Base-by-base conservation (phyloP, 1,139 yeast species). In the Kurtzmaniella quercitrusa region DNA sequence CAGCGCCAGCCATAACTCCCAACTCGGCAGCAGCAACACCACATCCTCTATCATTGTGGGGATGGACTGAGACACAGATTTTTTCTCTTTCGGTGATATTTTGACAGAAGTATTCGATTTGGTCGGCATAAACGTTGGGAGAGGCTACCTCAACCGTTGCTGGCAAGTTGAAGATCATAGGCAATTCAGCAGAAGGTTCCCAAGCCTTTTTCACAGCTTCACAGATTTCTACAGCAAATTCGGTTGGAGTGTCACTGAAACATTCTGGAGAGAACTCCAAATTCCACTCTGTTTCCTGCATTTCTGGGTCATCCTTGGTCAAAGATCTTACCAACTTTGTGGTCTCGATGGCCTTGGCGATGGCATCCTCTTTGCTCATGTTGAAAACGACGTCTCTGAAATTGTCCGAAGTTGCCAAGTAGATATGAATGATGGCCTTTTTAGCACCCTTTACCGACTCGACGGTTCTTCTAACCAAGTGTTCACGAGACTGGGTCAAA, bases 1-100 rank as follows among this genome's bases (percentile, higher is more conserved):
- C 77, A 39, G 77, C 78, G 44, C 78, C 78, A 12, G 78, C 78
- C 56, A 73, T 58, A 43, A 68, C 60, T 24, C 77, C 78, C 48
- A 73, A 63, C 53, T 73, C 78, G 15, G 76, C 67, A 21, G 78
- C 78, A 24, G 78, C 78, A 33, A 73, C 76, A 33, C 75, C 76
- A 53, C 78, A 73, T 1, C 78, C 78, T 53, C 78, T 64, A 50
- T 73, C 78, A 49, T 73, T 73, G 53, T 73, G 78, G 41, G 76
- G 72, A 52, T 73, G 78, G 36, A 72, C 68, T 17, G 77, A 70
- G 44, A 73, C 68, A 48, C 73, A 66, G 21, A 72, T 62, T 51
- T 68, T 71, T 51, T 72, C 77, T 50, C 77, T 60, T 45, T 73
- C 73, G 37, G 68, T 51, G 38, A 73, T 70, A 46, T 71, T 54